Evolutionary conservation across 2,329 filamentous ascomycete genomes (phyloP).

Genomic region (Rutstroemia sp.): DNA sequence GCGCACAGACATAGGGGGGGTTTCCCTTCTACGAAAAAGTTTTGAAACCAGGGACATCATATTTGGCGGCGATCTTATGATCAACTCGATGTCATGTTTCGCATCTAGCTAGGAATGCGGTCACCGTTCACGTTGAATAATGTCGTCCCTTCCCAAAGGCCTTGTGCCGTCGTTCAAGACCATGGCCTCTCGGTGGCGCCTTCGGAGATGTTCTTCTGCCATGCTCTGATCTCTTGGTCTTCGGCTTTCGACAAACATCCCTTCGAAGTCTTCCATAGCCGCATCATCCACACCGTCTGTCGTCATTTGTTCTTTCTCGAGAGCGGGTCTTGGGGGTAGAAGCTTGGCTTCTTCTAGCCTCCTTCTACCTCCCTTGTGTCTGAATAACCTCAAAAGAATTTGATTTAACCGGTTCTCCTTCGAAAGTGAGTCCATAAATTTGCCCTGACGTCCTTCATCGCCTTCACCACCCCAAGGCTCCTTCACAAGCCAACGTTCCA

Average conservation of each 20-base stretch:
- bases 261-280: slow-evolving; percentile 31
- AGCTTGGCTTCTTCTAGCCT: slow-evolving; percentile 25
- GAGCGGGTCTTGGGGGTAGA: slow-evolving; percentile 13
- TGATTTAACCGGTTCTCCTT: slow-evolving; percentile 33
- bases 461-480: slow-evolving; percentile 59
- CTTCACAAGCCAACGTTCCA: slow-evolving; percentile 66
- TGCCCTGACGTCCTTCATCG: slow-evolving; percentile 44
- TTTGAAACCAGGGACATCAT: no score
- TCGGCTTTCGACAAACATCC: slow-evolving; percentile 24
- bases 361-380: slow-evolving; percentile 19
- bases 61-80: no score
- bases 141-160: slow-evolving; percentile 66
- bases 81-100: no score
- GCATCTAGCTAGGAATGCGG: not conserved
- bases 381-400: slow-evolving; percentile 36
- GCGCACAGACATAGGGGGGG: no score
- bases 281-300: slow-evolving; percentile 45
- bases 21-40: no score
- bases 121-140: slow-evolving; percentile 50
- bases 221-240: slow-evolving; percentile 45
- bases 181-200: slow-evolving; percentile 79
- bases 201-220: slow-evolving; percentile 65
- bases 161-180: slow-evolving; percentile 81
- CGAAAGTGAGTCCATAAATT: slow-evolving; percentile 36
- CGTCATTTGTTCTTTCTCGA: slow-evolving; percentile 27